phyloP scores from a whole-genome alignment of 768 basidiomycete genomes.

The Phanerodontia chrysosporium region DNA sequence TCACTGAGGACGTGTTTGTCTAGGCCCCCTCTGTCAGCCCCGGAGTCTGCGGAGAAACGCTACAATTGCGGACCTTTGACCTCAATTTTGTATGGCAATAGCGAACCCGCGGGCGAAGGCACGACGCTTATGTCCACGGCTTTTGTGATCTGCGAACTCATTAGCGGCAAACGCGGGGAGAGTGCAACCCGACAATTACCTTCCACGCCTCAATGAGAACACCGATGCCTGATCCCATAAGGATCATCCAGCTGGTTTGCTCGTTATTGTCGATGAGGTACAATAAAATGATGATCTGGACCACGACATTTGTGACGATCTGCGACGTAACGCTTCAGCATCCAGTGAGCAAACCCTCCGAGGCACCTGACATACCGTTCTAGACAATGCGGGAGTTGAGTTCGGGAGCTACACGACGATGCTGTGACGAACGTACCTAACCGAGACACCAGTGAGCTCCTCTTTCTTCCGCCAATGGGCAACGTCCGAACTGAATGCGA shows the following conservation, averaged over 20 bases:
- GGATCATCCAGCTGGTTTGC: constrained; percentile 97
- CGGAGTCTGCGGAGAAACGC: constrained; percentile 1
- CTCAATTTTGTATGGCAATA: constrained; percentile 73
- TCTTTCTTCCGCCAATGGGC: constrained; percentile 94
- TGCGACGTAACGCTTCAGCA: constrained; percentile 17
- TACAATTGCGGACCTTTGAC: constrained; percentile 61
- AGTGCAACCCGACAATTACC: constrained; percentile 34
- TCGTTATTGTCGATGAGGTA: constrained; percentile 95
- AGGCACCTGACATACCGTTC: constrained; percentile 44
- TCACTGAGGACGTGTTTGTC: constrained; percentile 97
- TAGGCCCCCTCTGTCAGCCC: constrained; percentile 18
- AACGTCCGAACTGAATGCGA: constrained; percentile 94
- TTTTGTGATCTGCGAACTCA: constrained; percentile 63
- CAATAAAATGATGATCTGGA: constrained; percentile 84
- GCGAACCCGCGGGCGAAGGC: constrained; percentile 54
- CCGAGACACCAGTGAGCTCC: constrained; percentile 92
- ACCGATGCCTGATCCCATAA: constrained; percentile 81
- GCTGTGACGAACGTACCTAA: constrained; percentile 52
- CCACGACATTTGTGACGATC: constrained; percentile 91
- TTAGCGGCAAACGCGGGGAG: not conserved
- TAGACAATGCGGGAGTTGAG: constrained; percentile 22
- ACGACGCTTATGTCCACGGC: constrained; percentile 83
- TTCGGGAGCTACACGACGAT: constrained; percentile 4
- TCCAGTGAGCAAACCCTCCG: constrained; percentile 9
- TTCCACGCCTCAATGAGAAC: constrained; percentile 93